A percentile compares a stretch with the other conserved stretches of the same genome.
Conservation (phyloP, 2,329 filamentous ascomycete genomes). For the Colletotrichum shisoi region DNA sequence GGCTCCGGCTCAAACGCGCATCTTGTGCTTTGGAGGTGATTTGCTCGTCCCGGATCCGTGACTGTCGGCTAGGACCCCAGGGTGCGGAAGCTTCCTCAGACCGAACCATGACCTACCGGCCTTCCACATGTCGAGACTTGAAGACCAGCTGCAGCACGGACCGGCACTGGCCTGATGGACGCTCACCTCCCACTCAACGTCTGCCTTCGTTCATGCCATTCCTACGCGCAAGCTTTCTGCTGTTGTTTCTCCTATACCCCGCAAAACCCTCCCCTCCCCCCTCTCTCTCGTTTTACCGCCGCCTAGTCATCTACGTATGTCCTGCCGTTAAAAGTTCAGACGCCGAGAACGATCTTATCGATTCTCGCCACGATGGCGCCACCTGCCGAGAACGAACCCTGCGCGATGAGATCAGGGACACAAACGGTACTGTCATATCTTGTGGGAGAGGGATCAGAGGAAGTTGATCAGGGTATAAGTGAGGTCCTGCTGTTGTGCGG, state of each 20-base stretch:
- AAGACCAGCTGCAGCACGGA: conserved; percentile 2
- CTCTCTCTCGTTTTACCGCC: not conserved
- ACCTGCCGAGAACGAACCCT: conserved; percentile 17
- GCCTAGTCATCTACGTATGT: not conserved
- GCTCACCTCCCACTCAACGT: not conserved
- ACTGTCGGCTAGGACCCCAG: not conserved
- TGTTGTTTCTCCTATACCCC: conserved; percentile 19
- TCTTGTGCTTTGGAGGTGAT: conserved; percentile 2
- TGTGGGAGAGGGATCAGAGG: not conserved
- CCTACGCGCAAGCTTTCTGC: conserved; percentile 20
- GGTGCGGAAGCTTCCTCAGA: conserved; percentile 10
- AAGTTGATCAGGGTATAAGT: not conserved
- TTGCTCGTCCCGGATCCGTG: conserved; percentile 29
- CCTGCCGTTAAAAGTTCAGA: conserved; percentile 16
- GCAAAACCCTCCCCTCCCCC: not conserved
- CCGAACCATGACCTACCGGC: conserved; percentile 13
- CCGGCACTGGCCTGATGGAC: conserved; percentile 25
- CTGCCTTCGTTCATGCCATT: conserved; percentile 27
- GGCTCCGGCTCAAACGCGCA: conserved; percentile 21
- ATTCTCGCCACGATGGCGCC: conserved; percentile 22
- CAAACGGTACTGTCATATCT: conserved; percentile 1
- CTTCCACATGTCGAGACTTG: conserved; percentile 3
- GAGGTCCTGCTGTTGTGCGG: not conserved
- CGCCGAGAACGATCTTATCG: conserved; percentile 21
- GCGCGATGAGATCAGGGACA: conserved; percentile 22